phyloP scores from a whole-genome alignment of 371 early-diverging fungal genomes.

The Rhizopus arrhizus region DNA sequence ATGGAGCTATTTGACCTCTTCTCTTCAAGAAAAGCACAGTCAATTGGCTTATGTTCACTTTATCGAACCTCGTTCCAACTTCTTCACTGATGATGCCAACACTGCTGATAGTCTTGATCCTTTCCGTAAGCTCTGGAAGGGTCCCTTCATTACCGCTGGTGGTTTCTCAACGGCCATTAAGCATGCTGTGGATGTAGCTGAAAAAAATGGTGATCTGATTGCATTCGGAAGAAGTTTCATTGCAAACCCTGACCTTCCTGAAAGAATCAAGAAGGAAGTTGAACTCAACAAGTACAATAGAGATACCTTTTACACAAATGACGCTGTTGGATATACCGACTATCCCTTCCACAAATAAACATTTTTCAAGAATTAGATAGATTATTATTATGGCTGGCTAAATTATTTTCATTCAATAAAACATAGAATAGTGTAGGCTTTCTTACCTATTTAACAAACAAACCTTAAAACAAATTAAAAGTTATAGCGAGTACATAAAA shows the following conservation, averaged over 20 bases:
- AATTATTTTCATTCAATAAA: too few species aligned
- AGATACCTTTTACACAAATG: conserved; percentile 23
- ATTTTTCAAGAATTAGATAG: too few species aligned
- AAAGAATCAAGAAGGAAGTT: conserved; percentile 14
- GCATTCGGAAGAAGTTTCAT: conserved; percentile 32
- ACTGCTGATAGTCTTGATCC: conserved; percentile 19
- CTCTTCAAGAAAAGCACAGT: too few species aligned
- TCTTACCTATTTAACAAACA: too few species aligned
- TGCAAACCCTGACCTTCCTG: conserved; percentile 34
- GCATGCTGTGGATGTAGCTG: conserved; percentile 12
- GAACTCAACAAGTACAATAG: conserved; percentile 26
- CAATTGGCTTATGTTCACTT: too few species aligned
- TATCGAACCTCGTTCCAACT: too few species aligned
- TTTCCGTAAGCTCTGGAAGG: conserved; percentile 8
- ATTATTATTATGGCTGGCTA: too few species aligned
- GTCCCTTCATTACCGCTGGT: conserved; percentile 22
- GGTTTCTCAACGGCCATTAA: conserved; percentile 16
- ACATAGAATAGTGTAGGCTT: too few species aligned
- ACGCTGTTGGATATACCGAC: conserved; percentile 28
- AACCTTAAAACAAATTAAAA: too few species aligned
- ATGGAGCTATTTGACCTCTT: too few species aligned
- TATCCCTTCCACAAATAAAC: conserved; percentile 21
- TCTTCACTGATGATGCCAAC: conserved; percentile 6
- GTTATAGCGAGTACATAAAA: too few species aligned
- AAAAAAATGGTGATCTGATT: conserved; percentile 26